Percentiles rank a stretch among this genome's conserved stretches.
Evolutionary conservation across 2,329 filamentous ascomycete species (phyloP).

Genomic region (Aspergillus novofumigatus): DNA sequence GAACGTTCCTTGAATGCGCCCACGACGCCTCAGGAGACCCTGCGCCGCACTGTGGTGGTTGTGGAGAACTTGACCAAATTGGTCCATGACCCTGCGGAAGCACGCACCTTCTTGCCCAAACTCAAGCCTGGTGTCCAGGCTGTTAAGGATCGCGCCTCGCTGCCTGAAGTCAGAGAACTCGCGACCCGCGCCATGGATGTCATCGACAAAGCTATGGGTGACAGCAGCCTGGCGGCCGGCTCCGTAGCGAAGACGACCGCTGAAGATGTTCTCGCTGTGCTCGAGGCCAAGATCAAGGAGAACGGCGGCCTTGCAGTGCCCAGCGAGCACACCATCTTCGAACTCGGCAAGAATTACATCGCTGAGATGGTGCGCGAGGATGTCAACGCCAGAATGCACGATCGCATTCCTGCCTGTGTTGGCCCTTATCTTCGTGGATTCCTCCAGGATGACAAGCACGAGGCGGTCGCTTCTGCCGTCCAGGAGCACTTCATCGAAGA

Average conservation of each 20-base stretch:
- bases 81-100: constrained; percentile 92
- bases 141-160: constrained; percentile 80
- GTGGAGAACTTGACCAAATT: constrained; percentile 98
- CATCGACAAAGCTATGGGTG: constrained; percentile 89
- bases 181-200: constrained; percentile 76
- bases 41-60: constrained; percentile 93
- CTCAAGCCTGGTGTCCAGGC: constrained; percentile 88
- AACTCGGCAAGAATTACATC: constrained; percentile 68
- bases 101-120: constrained; percentile 90
- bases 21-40: constrained; percentile 84
- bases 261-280: constrained; percentile 68
- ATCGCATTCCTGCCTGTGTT: constrained; percentile 66
- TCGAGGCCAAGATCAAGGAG: constrained; percentile 73
- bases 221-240: constrained; percentile 53
- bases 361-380: constrained; percentile 82
- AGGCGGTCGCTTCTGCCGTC: constrained; percentile 67
- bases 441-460: constrained; percentile 58
- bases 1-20: constrained; percentile 93
- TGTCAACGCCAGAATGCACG: constrained; percentile 74
- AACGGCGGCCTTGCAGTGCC: constrained; percentile 60
- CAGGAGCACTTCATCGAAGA: constrained; percentile 75
- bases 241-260: constrained; percentile 59
- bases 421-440: constrained; percentile 72
- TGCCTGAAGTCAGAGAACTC: constrained; percentile 91
- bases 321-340: constrained; percentile 60